Base-by-base conservation (phyloP, 441 rosid species). In the Bruguiera hainesii region DNA sequence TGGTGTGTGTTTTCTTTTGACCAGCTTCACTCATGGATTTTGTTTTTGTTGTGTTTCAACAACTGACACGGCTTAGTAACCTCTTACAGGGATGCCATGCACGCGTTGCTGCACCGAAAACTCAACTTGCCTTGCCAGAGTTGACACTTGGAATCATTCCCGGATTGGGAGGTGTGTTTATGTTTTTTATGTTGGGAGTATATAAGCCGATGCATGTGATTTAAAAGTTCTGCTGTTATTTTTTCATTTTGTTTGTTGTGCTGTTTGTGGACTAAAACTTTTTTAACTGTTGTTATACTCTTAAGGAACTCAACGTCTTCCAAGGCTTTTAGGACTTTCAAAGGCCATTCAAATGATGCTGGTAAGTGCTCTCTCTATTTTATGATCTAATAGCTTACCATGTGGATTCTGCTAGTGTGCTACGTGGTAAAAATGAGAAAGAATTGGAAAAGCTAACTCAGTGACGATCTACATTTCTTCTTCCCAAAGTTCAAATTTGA, bases 261-360 rank as follows among this genome's bases (percentile, higher is more conserved):
- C 42, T 42, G 6, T 23, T 8, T 69, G 49, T 20, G 52, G 55
- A 62, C 61, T 71, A n/a, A 71, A 71, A 63, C 46, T 71, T 26
- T 59, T 50, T n/a, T 35, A 49, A 67, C 61, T 59, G 26, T 65
- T 65, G 46, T 33, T 67, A 58, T 78, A 74, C 55, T 69, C 64
- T 68, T 73, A 76, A 94, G 99, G 99, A 35, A 94, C 99, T 35
- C 99, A 94, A 59, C 97, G 97, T 65, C 98, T 94, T 70, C 99
- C 99, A 61, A 91, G 99, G 81, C 90, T 94, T 48, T 63, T 89
- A 63, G 99, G 98, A 56, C 85, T 94, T 66, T 52, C 97, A 63
- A 94, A 91, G 81, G 93, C 90, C 53, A 79, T 91, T 75, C 90
- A 91, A 60, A 89, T 94, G 82, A 85, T 94, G 84, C 85, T 88